Percentiles rank a stretch among this genome's conserved stretches.
phyloP scores from a whole-genome alignment of 768 basidiomycete species.

The Leucosporidium yakuticum region DNA sequence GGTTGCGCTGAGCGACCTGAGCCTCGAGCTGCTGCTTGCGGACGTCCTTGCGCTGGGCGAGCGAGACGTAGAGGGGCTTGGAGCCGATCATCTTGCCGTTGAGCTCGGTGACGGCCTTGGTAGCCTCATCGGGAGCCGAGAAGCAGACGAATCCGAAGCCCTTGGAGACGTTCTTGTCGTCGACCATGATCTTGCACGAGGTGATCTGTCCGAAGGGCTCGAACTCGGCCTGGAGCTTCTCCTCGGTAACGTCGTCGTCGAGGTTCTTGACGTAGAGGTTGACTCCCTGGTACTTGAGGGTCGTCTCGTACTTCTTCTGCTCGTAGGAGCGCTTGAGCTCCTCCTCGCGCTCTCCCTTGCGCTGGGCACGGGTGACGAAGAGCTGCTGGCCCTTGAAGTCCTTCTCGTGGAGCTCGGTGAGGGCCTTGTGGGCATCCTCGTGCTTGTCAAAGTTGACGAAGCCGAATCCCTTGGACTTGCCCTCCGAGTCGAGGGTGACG shows the following conservation, averaged over 20 bases:
- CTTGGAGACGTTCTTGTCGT: conserved; percentile 86
- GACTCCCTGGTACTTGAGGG: conserved; percentile 97
- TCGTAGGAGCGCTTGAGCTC: conserved; percentile 90
- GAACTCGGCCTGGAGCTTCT: conserved; percentile 91
- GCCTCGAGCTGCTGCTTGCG: conserved; percentile 97
- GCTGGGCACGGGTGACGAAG: conserved; percentile 93
- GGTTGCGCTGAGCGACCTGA: conserved; percentile 89
- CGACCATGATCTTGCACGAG: conserved; percentile 98
- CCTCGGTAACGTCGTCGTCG: conserved; percentile 96
- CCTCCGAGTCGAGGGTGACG: conserved; percentile 67
- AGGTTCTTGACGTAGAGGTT: conserved; percentile 99
- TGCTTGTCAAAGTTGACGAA: conserved; percentile 95
- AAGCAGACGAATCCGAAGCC: conserved; percentile 99
- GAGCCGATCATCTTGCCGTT: conserved; percentile 96
- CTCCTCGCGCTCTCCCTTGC: conserved; percentile 96
- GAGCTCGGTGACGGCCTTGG: conserved; percentile 99
- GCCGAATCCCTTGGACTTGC: conserved; percentile 93
- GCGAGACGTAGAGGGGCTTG: conserved; percentile 96
- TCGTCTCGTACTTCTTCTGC: conserved; percentile 90
- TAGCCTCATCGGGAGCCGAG: conserved; percentile 95
- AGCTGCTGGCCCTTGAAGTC: conserved; percentile 82
- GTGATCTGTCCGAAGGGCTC: conserved; percentile 96
- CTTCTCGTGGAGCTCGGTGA: conserved; percentile 78
- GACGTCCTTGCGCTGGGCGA: conserved; percentile 96
- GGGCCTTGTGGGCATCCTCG: conserved; percentile 84